Evolutionary conservation across 1,284 basidiomycete species (phyloP), one percentile per base, ranked within the genome.

Genomic region (Sparassis latifolia): DNA sequence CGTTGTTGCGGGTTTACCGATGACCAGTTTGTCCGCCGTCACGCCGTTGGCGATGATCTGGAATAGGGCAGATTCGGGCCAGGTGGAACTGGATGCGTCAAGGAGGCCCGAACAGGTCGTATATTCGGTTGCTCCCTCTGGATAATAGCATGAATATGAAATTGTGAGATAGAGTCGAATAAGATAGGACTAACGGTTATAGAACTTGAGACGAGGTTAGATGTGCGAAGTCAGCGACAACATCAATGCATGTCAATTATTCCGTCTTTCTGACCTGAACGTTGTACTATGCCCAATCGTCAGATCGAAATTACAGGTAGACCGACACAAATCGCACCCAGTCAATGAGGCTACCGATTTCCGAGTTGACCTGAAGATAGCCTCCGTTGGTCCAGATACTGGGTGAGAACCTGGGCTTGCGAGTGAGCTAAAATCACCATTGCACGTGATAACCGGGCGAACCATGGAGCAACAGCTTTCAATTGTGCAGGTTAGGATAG

Each of bases 41-140:
- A 85, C 75, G 38, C 80, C 81, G 47, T 68, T 78, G 10, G 73
- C 73, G 27, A 76, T 69, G 58, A 86, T 86, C 63, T 86, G 74
- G 71, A 85, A 84, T n/a, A 86, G 53, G 2, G 70, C 65, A 0
- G 69, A 68, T 49, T 73, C 45, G 7, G 81, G 80, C 72, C 73
- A 83, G n/a, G 69, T 69, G 58, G 63, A 67, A 28, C 75, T 76
- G 4, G 80, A 80, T 5, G 70, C 63, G 37, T 70, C 78, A 41
- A 85, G 72, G 43, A 85, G 76, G 40, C 71, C 69, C 41, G 60
- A 60, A 64, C 80, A 84, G 52, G 77, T 80, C 38, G 77, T 79
- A 64, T 83, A 82, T 58, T 81, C 79, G 41, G 61, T 67, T 10
- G 66, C 60, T 44, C 79, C 79, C 74, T 82, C 79, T 82, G 62